phyloP scores from a whole-genome alignment of 495 filamentous ascomycete species.

The Aspergillus avenaceus region DNA sequence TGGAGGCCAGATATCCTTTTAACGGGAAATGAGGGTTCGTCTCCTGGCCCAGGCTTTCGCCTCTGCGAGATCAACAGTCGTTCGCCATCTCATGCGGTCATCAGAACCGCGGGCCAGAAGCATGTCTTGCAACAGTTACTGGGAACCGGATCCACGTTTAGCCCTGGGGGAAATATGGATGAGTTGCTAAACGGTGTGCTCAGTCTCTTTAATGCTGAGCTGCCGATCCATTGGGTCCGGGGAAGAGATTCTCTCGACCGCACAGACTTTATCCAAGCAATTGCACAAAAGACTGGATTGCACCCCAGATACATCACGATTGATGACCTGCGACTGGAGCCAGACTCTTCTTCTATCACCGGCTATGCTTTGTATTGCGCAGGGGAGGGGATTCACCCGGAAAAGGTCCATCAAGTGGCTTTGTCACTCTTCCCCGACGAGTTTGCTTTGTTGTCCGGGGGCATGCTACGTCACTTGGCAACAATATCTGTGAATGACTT shows the following conservation, averaged over 20 bases:
- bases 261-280: conserved; percentile 19
- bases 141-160: neutral
- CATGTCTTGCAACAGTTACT: conserved; percentile 6
- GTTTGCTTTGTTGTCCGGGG: neutral
- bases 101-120: conserved; percentile 13
- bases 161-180: neutral
- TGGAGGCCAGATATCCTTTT: conserved; percentile 35
- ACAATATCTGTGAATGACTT: conserved; percentile 4
- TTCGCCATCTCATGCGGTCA: conserved; percentile 27
- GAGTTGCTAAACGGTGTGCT: conserved; percentile 10
- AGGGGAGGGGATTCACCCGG: neutral
- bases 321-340: conserved; percentile 4
- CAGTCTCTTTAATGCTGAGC: conserved; percentile 16
- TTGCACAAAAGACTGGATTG: conserved; percentile 9
- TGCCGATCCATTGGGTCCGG: conserved; percentile 24
- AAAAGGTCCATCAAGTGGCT: conserved; percentile 5
- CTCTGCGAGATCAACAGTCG: conserved; percentile 42
- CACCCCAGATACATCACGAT: conserved; percentile 1
- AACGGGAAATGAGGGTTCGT: conserved; percentile 1
- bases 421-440: conserved; percentile 5
- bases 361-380: conserved; percentile 7
- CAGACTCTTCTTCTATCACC: neutral
- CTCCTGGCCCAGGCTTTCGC: conserved; percentile 4
- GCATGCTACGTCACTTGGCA: conserved; percentile 8
- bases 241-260: conserved; percentile 21